Conservation (phyloP, 1,284 basidiomycete species). For the Puccinia horiana region DNA sequence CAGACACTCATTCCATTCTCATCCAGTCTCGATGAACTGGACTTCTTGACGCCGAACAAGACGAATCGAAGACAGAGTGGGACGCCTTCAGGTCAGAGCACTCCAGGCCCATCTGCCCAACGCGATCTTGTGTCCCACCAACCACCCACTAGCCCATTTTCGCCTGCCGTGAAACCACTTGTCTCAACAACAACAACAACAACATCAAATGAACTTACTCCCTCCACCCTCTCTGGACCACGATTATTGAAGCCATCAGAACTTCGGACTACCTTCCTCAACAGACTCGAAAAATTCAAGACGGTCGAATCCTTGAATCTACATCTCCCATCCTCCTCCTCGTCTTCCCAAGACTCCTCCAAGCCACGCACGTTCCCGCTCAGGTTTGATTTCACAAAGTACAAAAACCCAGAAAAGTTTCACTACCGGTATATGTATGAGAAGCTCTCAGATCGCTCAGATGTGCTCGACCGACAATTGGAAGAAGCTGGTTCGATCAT, state of each 20-base stretch:
- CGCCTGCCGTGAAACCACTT: background rate
- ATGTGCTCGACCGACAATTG: slow-evolving; percentile 78
- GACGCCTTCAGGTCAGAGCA: background rate
- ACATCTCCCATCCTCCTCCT: slow-evolving; percentile 22
- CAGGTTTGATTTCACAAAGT: slow-evolving; percentile 5
- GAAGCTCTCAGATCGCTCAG: slow-evolving; percentile 76
- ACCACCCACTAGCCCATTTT: background rate
- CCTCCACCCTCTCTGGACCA: background rate
- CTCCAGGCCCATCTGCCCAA: background rate
- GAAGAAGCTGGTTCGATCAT: slow-evolving; percentile 77
- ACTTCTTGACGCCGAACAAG: slow-evolving; percentile 17
- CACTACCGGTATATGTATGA: slow-evolving; percentile 85
- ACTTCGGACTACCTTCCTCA: slow-evolving; percentile 27
- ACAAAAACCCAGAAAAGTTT: background rate
- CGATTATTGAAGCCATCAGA: slow-evolving; percentile 25
- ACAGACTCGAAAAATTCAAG: slow-evolving; percentile 40
- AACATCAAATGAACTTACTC: slow-evolving; percentile 1
- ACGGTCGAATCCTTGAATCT: slow-evolving; percentile 21
- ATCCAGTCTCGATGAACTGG: slow-evolving; percentile 18
- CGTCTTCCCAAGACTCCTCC: background rate
- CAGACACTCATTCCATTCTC: background rate
- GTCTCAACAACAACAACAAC: background rate
- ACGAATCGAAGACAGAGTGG: background rate
- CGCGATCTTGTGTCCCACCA: background rate
- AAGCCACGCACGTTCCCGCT: background rate